phyloP scores from a whole-genome alignment of 2,329 filamentous ascomycete genomes.

The Aspergillus novoparasiticus region DNA sequence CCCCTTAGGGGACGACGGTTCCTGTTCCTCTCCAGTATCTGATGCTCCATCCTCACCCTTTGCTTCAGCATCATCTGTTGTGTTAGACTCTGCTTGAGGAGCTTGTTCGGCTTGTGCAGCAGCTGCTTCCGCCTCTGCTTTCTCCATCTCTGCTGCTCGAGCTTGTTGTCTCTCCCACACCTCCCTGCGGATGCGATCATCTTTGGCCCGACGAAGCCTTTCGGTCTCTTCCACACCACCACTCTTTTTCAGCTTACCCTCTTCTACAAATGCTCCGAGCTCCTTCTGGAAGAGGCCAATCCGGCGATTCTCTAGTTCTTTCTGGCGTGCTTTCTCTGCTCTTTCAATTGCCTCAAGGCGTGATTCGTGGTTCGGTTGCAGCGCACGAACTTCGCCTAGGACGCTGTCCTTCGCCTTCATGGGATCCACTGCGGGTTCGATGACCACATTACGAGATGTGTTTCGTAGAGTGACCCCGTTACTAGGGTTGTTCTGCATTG shows the following conservation, averaged over 20 bases:
- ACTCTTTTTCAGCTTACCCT: slow-evolving; percentile 92
- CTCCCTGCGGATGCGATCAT: slow-evolving; percentile 82
- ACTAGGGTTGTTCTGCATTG: slow-evolving; percentile 61
- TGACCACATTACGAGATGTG: slow-evolving; percentile 55
- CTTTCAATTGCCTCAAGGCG: slow-evolving; percentile 93
- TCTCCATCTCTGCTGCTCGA: slow-evolving; percentile 53
- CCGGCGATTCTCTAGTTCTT: slow-evolving; percentile 76
- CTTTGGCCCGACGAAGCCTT: slow-evolving; percentile 77
- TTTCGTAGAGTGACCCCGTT: slow-evolving; percentile 48
- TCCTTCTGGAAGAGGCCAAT: slow-evolving; percentile 83
- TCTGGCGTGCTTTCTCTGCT: slow-evolving; percentile 88
- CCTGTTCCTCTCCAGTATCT: not conserved
- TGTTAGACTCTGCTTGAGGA: not conserved
- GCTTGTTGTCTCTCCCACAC: slow-evolving; percentile 60
- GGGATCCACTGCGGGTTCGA: slow-evolving; percentile 65
- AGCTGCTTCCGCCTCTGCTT: slow-evolving; percentile 33
- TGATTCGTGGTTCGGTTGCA: slow-evolving; percentile 92
- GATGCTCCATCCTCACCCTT: slow-evolving; percentile 9
- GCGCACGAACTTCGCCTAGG: slow-evolving; percentile 85
- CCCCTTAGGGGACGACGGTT: not conserved
- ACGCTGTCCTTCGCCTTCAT: slow-evolving; percentile 85
- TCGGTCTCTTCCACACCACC: slow-evolving; percentile 95
- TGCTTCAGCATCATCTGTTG: slow-evolving; percentile 11
- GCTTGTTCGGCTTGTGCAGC: slow-evolving; percentile 22
- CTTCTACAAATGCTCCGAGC: slow-evolving; percentile 79